Base-by-base conservation (phyloP, 805 yeast genomes). In the Hanseniaspora guilliermondii region DNA sequence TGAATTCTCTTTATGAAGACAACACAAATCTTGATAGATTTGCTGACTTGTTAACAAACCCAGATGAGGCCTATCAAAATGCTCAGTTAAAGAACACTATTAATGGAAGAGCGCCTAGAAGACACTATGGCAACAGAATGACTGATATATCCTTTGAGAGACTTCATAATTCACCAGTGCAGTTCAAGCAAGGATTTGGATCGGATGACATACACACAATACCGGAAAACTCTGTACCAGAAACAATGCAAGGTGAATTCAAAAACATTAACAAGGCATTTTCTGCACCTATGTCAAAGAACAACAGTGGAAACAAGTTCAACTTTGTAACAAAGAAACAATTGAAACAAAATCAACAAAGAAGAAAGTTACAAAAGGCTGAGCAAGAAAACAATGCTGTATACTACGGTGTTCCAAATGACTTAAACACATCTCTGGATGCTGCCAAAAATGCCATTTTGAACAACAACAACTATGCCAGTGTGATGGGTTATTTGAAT, bases 401-500 rank as follows among this genome's bases (percentile, higher is more conserved):
- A 2, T 24, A n/a, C 46, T 12, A 48, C 6, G 44, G 44, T 22
- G 11, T 24, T 11, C 46, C 19, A 5, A n/a, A n/a, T 21, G 42
- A 42, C 8, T 25, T 35, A 3, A 27, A 30, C 25, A 19, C 24
- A 6, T 44, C 47, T 2, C 5, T 44, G 37, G 47, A 49, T 6
- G 38, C 35, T 3, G 38, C 35, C 25, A 22, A 17, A 41, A 49
- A 49, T 25, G 45, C 46, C 17, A 49, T 49, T 3, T 21, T 49
- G 14, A 49, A 49, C 37, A 49, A 49, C 48, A 49, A 45, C 37
- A 49, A 49, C 24, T 42, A 49, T 21, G 44, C 17, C 3, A 49
- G 53, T 35, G 53, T 49, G 19, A 49, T 49, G 48, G 44, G 48
- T 11, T 49, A 49, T 35, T 35, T 49, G 42, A 49, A 49, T 27